Evolutionary conservation across 768 basidiomycete genomes (phyloP), one percentile per base, ranked within the genome.

Genomic region (Chiua virens): DNA sequence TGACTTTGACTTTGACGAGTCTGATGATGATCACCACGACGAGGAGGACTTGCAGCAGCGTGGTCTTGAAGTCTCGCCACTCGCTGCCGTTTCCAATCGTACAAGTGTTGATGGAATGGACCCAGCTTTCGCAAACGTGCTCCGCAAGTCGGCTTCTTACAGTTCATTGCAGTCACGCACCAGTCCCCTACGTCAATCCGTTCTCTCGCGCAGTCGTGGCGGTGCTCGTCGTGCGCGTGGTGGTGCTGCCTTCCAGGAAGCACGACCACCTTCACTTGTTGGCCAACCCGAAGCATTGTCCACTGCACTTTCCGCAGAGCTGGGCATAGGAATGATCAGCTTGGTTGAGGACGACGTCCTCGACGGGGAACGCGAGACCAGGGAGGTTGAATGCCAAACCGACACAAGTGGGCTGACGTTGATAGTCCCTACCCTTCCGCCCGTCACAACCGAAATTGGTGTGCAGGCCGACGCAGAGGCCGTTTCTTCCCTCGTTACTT

Each of bases 91-190:
- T 9, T 85, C 84, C 4, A 87, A 87, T 59, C 76, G 85, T 32
- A 80, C 80, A 7, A 89, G 85, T 59, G 79, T 90, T 5, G 89
- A 92, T 49, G 90, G 89, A 39, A 89, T 94, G 87, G 92, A 93
- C 54, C 92, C 92, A 10, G 78, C 73, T 1, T 94, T 90, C 61
- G 89, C 90, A 47, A 89, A 88, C 52, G 77, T 91, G 14, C 80
- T 92, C 40, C 81, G 81, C 49, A 83, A 85, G 36, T 70, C 78
- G 5, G 67, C 71, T 0, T 76, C 72, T 18, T 66, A 70, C 42
- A 72, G 70, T 36, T 73, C 76, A 3, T 42, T 77, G n/a, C 68
- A 65, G 3, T 77, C 78, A 30, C 64, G 73, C 49, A 72, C 75
- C 17, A 86, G 84, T 59, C 86, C 87, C 39, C 72, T 87, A 15